phyloP scores from a whole-genome alignment of 805 yeast species.

The Dipodascopsis uninucleata region DNA sequence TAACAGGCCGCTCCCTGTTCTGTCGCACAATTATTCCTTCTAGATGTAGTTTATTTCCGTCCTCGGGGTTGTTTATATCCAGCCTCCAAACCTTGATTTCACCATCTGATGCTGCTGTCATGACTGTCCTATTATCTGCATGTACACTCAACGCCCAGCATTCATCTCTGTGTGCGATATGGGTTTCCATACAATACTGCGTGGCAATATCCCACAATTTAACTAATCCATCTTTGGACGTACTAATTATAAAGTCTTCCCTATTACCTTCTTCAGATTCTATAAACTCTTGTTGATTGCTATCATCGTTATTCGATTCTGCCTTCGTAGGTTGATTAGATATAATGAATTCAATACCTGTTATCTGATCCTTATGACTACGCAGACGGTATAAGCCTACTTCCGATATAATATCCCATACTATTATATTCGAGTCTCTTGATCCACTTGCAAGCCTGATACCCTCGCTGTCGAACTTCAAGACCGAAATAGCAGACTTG shows the following conservation, averaged over 20 bases:
- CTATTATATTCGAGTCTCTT: constrained; percentile 72
- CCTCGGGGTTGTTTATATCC: constrained; percentile 52
- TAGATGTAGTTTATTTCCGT: constrained; percentile 52
- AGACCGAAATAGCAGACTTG: constrained; percentile 65
- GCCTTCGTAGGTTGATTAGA: constrained; percentile 37
- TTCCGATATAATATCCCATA: constrained; percentile 96
- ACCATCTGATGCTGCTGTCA: constrained; percentile 77
- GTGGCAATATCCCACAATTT: constrained; percentile 91
- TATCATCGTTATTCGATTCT: constrained; percentile 30
- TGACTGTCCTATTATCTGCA: constrained; percentile 40
- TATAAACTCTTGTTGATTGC: not conserved
- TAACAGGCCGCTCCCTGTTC: constrained; percentile 67
- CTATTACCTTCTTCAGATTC: constrained; percentile 35
- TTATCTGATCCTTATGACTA: constrained; percentile 86
- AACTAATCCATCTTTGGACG: constrained; percentile 84
- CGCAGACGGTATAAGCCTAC: constrained; percentile 79
- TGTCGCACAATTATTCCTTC: constrained; percentile 50
- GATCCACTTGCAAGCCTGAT: constrained; percentile 85
- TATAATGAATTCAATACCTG: constrained; percentile 63
- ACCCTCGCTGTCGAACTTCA: constrained; percentile 74
- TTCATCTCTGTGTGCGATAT: constrained; percentile 87
- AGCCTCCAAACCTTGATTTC: constrained; percentile 81
- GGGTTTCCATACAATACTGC: constrained; percentile 90
- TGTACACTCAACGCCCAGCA: constrained; percentile 75
- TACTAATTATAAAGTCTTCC: constrained; percentile 71